Base-by-base conservation (phyloP, 495 filamentous ascomycete species). In the Tetracladium setigerum region DNA sequence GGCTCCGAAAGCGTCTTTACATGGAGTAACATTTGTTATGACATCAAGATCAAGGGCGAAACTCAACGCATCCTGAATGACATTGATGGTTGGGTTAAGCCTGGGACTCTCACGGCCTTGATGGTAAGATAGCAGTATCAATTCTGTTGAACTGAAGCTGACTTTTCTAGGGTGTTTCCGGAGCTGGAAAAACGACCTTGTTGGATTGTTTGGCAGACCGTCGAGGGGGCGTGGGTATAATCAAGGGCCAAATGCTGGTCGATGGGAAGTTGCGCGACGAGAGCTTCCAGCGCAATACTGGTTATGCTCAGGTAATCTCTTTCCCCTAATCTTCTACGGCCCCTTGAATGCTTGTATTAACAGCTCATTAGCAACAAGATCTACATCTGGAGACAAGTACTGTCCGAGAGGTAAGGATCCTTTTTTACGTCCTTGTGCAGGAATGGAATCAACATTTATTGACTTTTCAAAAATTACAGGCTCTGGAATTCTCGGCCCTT, bases 221-320 rank as follows among this genome's bases (percentile, higher is more conserved):
- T n/a, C 68, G 77, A 19, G 34, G 18, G 1, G 35, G 27, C 2
- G 22, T 41, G 16, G 49, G 49, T 13, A 19, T 45, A 8, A 70
- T 89, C n/a, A 67, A 63, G 2, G 86, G 86, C 13, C 73, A 81
- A 24, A 86, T 89, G 75, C 70, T 87, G 6, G 83, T 92, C 7
- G 84, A 94, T 53, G 88, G 87, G 13, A 77, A 76, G 27, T 62
- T 74, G 0, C 72, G 88, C 0, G 79, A 75, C 0, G 57, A 67
- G 11, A 79, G 83, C 27, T 95, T 92, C 63, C 86, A 90, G 57
- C 78, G 88, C n/a, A 74, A 76, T 18, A 90, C 88, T 33, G 88
- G 88, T 30, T 92, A 86, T 65, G 87, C 84, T 53, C 79, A 27
- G 22, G 22, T 27, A 7, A 27, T 27, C 7, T 27, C 7, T 7